phyloP scores from a whole-genome alignment of 805 yeast genomes.

The Yamadazyma scolyti region DNA sequence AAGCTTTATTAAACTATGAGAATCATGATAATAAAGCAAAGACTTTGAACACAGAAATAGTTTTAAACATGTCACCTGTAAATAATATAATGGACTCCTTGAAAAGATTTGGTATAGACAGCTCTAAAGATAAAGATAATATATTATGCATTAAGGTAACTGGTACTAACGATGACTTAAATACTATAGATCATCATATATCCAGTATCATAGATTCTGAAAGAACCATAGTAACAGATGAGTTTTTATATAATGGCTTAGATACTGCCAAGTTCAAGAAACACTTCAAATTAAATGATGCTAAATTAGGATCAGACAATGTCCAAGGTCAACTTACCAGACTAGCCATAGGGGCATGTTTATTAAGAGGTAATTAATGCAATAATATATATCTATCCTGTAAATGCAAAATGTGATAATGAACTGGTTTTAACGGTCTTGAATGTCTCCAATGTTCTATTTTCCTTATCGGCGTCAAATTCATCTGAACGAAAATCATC shows the following conservation, averaged over 20 bases:
- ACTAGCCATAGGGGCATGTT: constrained; percentile 45
- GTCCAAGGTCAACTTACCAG: constrained; percentile 30
- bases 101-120: constrained; percentile 65
- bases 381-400: constrained; percentile 1
- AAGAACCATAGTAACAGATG: constrained; percentile 19
- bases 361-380: constrained; percentile 40
- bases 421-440: too few relatives aligned
- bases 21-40: constrained; percentile 55
- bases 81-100: constrained; percentile 72
- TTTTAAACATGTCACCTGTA: constrained; percentile 65
- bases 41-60: constrained; percentile 66
- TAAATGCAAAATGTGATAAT: constrained; percentile 14
- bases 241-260: constrained; percentile 13
- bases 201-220: constrained; percentile 12
- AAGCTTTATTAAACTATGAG: constrained; percentile 51
- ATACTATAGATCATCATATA: constrained; percentile 33
- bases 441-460: too few relatives aligned
- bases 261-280: constrained; percentile 31
- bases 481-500: too few relatives aligned
- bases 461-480: too few relatives aligned
- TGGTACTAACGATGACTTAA: constrained; percentile 18
- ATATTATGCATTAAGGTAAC: constrained; percentile 52
- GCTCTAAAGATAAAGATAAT: constrained; percentile 28
- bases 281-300: constrained; percentile 33
- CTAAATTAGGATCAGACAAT: constrained; percentile 10